These are phyloP conservation scores for Alternaria brassicicola DNA, from an alignment of 2,329 filamentous ascomycete species.

Conservation along the genomic window DNA sequence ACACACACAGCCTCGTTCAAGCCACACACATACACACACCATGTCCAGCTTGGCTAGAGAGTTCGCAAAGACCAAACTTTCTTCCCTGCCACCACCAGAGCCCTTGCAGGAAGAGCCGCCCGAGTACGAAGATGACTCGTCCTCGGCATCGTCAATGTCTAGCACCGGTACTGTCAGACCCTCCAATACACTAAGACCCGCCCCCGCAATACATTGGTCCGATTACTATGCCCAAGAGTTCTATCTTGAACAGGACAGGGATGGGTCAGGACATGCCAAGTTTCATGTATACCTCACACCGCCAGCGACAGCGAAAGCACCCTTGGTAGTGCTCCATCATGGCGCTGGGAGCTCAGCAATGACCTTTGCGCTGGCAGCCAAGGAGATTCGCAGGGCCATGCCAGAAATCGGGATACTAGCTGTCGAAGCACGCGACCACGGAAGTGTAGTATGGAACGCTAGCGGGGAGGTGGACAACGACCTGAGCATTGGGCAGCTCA, in stretches of 20 bases:
- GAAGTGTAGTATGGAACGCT: conserved; percentile 61
- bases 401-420: conserved; percentile 84
- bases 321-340: conserved; percentile 92
- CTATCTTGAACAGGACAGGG: conserved; percentile 62
- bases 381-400: conserved; percentile 76
- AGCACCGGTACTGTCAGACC: conserved; percentile 92
- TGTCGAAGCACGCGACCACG: conserved; percentile 85
- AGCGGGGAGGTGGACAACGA: conserved; percentile 59
- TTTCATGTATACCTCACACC: conserved; percentile 91
- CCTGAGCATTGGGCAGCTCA: conserved; percentile 74
- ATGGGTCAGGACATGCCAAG: conserved; percentile 56
- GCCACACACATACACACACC: conserved; percentile 16
- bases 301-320: conserved; percentile 69
- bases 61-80: conserved; percentile 77
- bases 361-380: conserved; percentile 82
- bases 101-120: conserved; percentile 54
- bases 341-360: conserved; percentile 92
- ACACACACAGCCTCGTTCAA: conserved; percentile 5
- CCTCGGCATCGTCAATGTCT: conserved; percentile 78
- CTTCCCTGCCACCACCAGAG: conserved; percentile 63
- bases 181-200: conserved; percentile 68
- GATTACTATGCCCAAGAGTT: conserved; percentile 90
- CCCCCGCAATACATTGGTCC: conserved; percentile 76
- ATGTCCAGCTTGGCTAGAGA: conserved; percentile 85
- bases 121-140: conserved; percentile 58